Conservation (phyloP, 139 green algal genomes). For the Diplosphaera chodatii region DNA sequence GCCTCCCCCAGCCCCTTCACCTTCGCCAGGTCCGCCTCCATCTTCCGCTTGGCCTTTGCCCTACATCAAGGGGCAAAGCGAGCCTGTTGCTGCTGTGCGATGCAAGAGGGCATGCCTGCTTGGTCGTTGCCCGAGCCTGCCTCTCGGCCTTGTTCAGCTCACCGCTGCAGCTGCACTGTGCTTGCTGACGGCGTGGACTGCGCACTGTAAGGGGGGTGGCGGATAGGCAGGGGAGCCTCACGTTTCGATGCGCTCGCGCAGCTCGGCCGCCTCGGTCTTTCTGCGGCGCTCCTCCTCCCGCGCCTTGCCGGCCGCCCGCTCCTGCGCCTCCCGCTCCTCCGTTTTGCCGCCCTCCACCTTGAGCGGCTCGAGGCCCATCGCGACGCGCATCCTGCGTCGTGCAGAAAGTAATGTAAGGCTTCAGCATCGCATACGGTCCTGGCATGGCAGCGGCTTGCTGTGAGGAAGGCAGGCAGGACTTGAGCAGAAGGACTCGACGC, state of each 20-base stretch:
- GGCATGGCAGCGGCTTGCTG: no score
- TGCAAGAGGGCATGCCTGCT: background rate
- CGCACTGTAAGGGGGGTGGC: no score
- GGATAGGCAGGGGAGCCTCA: no score
- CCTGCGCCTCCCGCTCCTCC: constrained; percentile 24
- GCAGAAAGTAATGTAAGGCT: background rate
- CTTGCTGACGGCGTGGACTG: no score
- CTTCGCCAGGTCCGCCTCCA: constrained; percentile 31
- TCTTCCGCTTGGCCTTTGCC: constrained; percentile 38
- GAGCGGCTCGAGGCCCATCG: constrained; percentile 67
- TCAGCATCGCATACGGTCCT: background rate
- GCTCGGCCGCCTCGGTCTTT: constrained; percentile 23
- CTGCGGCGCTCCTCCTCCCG: constrained; percentile 23
- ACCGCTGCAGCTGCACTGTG: no score
- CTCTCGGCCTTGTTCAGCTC: no score
- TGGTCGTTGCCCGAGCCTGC: no score
- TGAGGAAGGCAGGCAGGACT: no score
- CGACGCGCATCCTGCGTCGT: constrained; percentile 52
- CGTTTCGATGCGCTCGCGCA: constrained; percentile 34
- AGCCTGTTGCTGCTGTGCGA: no score
- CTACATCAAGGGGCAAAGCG: constrained; percentile 8
- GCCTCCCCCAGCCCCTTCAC: constrained; percentile 55
- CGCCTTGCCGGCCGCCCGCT: constrained; percentile 3
- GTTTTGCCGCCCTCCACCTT: constrained; percentile 18
- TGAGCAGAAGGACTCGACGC: background rate